Base-by-base conservation (phyloP, 108 stramenopile species). In the Cyclotella cryptica region DNA sequence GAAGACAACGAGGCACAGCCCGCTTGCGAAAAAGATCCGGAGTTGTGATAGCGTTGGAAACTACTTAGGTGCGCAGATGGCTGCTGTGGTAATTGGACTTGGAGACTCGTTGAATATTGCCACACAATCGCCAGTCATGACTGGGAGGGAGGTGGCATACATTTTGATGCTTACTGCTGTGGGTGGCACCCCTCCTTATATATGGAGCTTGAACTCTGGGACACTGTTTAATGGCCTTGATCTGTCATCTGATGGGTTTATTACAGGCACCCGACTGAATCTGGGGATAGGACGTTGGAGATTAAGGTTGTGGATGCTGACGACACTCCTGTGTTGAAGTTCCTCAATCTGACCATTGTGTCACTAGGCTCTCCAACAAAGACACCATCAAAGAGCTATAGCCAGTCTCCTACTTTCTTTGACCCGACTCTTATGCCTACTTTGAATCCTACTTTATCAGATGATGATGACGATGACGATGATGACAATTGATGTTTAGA, bases 41-140 rank as follows among this genome's bases (percentile, higher is more conserved):
- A n/a, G 27, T 61, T 65, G 64, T 21, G 64, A 65, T 44, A 65
- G 41, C 10, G 26, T 65, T 19, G 64, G 64, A 13, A 65, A 65
- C 42, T 65, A 65, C 19, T 41, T 65, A 10, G 64, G 64, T 18
- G 64, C 64, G 42, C 64, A 65, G 28, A 65, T 65, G 64, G 64
- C 64, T 65, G 64, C 64, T 9, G 42, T 21, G 4, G 64, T 65
- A 8, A 13, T 65, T 41, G 40, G 40, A 17, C 64, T 43, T 42
- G 64, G 64, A 19, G 64, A 65, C n/a, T n/a, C n/a, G n/a, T n/a
- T n/a, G n/a, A n/a, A n/a, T n/a, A n/a, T n/a, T n/a, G n/a, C n/a
- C n/a, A 65, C 64, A 18, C 64, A 65, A 42, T 65, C 64, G 6
- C 64, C 64, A 19, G 64, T 65, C 10, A 65, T 65, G 39, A 42